These are phyloP conservation scores for Neurospora sp. DNA, from an alignment of 495 filamentous ascomycete genomes.

Conservation along the genomic window DNA sequence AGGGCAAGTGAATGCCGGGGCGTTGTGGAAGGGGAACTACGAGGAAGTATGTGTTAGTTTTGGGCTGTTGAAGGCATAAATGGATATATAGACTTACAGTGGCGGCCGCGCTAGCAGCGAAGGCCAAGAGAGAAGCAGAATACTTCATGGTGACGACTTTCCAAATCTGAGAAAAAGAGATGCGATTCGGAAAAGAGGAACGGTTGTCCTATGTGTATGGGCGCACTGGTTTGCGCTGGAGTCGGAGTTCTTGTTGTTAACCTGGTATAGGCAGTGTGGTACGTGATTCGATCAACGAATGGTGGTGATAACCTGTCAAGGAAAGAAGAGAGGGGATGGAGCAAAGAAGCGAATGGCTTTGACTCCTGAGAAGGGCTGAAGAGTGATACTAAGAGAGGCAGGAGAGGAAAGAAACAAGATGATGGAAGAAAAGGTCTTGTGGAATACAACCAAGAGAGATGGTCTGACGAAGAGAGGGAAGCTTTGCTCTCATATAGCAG, in stretches of 20 bases:
- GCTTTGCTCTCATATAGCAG: conserved; percentile 9
- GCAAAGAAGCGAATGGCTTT: conserved; percentile 51
- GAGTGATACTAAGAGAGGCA: neutral
- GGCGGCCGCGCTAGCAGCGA: conserved; percentile 49
- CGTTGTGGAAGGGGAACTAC: conserved; percentile 43
- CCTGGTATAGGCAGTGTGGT: neutral
- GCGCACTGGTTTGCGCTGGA: neutral
- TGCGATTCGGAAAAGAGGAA: conserved; percentile 12
- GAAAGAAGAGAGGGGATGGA: conserved; percentile 27
- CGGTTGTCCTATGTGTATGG: neutral
- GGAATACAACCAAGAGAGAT: neutral
- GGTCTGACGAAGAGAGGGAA: neutral
- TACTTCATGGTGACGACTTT: conserved; percentile 36
- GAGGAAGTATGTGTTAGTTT: conserved; percentile 10
- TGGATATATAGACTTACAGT: conserved; percentile 30
- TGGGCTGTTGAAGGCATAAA: neutral
- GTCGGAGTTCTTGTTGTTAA: neutral
- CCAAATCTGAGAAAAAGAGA: neutral
- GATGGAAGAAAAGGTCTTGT: neutral
- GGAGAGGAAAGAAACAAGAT: neutral
- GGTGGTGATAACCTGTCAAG: conserved; percentile 5
- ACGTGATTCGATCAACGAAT: conserved; percentile 13
- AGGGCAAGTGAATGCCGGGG: conserved; percentile 55
- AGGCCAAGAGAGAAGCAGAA: conserved; percentile 38
- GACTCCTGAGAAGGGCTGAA: conserved; percentile 17